Evolutionary conservation across 148 eudicot genomes (phyloP).

Genomic region (Nyssa sinensis): DNA sequence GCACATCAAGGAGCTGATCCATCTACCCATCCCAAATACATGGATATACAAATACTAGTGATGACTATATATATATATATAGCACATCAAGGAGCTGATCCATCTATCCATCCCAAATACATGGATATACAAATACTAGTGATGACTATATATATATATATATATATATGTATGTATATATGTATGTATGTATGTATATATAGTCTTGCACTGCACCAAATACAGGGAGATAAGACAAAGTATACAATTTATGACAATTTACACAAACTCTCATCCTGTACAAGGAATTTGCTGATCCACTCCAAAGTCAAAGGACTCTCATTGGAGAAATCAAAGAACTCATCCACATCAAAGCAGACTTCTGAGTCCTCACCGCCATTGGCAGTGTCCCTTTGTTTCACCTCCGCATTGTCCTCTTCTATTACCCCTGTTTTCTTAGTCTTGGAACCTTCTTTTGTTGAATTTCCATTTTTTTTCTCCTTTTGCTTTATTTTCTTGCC

Average conservation of each 20-base stretch:
- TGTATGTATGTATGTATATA: too few species aligned
- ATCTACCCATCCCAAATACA: too few species aligned
- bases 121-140: background rate
- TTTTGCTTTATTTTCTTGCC: conserved; percentile 50
- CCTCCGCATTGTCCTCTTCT: conserved; percentile 10
- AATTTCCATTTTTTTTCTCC: conserved; percentile 12
- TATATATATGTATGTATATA: too few species aligned
- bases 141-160: too few species aligned
- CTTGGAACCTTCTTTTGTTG: conserved; percentile 16
- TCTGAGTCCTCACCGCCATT: background rate
- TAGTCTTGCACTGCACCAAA: too few species aligned
- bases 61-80: too few species aligned
- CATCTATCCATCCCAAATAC: too few species aligned
- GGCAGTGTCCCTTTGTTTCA: conserved; percentile 10
- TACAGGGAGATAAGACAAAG: too few species aligned
- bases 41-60: too few species aligned
- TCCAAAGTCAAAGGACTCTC: conserved; percentile 38
- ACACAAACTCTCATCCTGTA: conserved; percentile 18
- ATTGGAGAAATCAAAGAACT: conserved; percentile 61
- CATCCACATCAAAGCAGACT: conserved; percentile 27
- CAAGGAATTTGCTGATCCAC: conserved; percentile 48
- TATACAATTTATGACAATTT: background rate
- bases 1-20: too few species aligned
- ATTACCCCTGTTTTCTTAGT: conserved; percentile 4
- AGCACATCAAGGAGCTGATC: too few species aligned